Percentiles rank a stretch among this genome's conserved stretches.
These are phyloP conservation scores for Hypericum perforatum DNA, from an alignment of 345 rosid genomes.

Conservation along the genomic window DNA sequence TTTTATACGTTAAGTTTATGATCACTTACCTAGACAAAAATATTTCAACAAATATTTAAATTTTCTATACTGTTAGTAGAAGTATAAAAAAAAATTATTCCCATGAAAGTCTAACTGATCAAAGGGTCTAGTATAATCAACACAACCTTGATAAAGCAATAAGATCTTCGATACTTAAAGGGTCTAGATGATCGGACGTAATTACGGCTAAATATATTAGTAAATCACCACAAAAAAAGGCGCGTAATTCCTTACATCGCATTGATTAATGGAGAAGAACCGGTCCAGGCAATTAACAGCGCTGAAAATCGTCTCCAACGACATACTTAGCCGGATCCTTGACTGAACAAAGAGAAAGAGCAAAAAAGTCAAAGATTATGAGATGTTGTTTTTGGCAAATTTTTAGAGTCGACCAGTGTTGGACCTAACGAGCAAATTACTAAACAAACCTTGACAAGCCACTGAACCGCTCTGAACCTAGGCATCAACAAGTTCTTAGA, in stretches of 20 bases:
- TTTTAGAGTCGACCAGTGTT: not conserved
- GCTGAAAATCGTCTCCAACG: slow-evolving; percentile 31
- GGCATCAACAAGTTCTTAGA: slow-evolving; percentile 15
- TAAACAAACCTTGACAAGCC: slow-evolving; percentile 30
- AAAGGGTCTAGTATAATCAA: no score
- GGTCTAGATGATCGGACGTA: no score
- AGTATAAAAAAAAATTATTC: no score
- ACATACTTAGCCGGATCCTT: slow-evolving; percentile 33
- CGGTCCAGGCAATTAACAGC: slow-evolving; percentile 57
- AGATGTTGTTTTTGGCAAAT: not conserved
- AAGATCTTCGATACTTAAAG: no score
- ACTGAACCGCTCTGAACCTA: slow-evolving; percentile 28
- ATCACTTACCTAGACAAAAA: no score
- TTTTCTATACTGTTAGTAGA: no score
- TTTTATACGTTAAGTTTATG: no score
- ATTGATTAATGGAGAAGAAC: slow-evolving; percentile 34
- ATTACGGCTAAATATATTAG: no score
- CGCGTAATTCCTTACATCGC: slow-evolving; percentile 32
- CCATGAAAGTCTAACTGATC: no score
- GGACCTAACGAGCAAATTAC: not conserved
- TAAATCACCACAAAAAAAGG: no score
- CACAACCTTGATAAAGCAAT: no score
- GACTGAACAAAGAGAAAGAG: slow-evolving; percentile 28
- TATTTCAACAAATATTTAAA: no score
- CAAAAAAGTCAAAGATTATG: slow-evolving; percentile 9